Base-by-base conservation (phyloP, 2,329 filamentous ascomycete genomes). In the Paecilomyces sp. region DNA sequence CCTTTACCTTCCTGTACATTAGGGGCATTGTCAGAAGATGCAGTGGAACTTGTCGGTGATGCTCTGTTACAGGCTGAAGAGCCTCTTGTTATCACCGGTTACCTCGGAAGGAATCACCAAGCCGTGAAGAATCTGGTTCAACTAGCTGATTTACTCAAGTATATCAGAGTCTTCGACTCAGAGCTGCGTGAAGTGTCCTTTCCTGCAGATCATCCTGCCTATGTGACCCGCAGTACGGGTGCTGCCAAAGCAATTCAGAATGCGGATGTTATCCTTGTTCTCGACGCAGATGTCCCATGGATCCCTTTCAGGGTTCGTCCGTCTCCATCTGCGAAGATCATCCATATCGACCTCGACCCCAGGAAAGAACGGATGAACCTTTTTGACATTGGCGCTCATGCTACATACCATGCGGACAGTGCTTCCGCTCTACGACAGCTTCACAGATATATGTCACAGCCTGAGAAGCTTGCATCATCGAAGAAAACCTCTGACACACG, bases 251-350 rank as follows among this genome's bases (percentile, higher is more conserved):
- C 81, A 53, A 89, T 96, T 70, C 82, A 81, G 58, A 84, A 84
- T 0, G 90, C 92, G 0, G 92, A 96, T 70, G 85, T 90, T 5
- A 93, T 96, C 60, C 66, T 96, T 0, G 87, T 96, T 3, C 66
- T 95, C 28, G 89, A 96, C 73, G 93, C 90, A 64, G 92, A 96
- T 68, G 91, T 96, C 0, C 92, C 92, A 0, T 96, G 91, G 91
- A 92, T 97, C 61, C 86, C 87, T 12, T 93, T 90, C 0, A 84
- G 85, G 60, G 85, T 83, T 68, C 77, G 79, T 47, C 86, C 86
- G 0, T 76, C 74, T 5, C 66, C 74, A n/a, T 72, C 75, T 18
- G 81, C 85, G 1, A 82, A 79, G 57, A 82, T 89, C 64, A 83
- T 83, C 65, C 86, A 89, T 66, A 78, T 89, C 59, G 87, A 89